A percentile compares a stretch with the other conserved stretches of the same genome.
phyloP scores from a whole-genome alignment of 139 green algal species.

The Yamagishiella unicocca region DNA sequence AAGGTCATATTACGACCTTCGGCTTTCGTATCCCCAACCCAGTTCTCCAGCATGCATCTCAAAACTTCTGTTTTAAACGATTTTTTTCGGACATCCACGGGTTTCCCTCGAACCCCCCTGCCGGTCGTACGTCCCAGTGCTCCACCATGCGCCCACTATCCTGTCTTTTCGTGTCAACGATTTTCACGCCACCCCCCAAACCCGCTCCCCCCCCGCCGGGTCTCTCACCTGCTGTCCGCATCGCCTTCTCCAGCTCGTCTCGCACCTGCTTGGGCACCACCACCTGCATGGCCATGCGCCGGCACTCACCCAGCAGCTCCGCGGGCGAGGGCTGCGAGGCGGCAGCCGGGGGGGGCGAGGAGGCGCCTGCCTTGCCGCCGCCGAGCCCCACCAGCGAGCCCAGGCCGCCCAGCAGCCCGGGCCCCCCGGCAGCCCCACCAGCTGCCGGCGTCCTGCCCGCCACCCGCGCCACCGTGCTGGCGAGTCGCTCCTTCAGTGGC shows the following conservation, averaged over 20 bases:
- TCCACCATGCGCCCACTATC: too few relatives aligned
- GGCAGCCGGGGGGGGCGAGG: background rate
- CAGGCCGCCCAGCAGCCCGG: background rate
- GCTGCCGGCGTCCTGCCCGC: background rate
- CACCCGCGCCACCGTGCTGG: slow-evolving; percentile 27
- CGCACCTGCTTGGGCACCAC: slow-evolving; percentile 73
- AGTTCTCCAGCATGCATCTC: too few relatives aligned
- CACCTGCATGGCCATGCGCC: slow-evolving; percentile 71
- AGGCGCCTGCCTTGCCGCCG: slow-evolving; percentile 17
- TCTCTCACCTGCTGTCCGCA: slow-evolving; percentile 71
- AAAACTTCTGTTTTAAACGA: too few relatives aligned
- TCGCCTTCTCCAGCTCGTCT: slow-evolving; percentile 71
- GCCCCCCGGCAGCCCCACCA: background rate
- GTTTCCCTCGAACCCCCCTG: too few relatives aligned
- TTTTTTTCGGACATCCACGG: too few relatives aligned
- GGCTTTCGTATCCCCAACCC: too few relatives aligned
- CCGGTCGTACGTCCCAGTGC: too few relatives aligned
- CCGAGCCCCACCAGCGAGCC: slow-evolving; percentile 15
- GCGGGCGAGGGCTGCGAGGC: background rate
- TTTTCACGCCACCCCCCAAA: too few relatives aligned
- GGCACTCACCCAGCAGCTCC: slow-evolving; percentile 66
- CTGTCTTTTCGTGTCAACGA: too few relatives aligned
- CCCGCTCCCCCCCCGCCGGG: too few relatives aligned
- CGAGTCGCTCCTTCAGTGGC: slow-evolving; percentile 68
- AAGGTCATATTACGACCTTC: too few relatives aligned